phyloP scores from a whole-genome alignment of 305 asterid genomes.

The Solanum aculeatissimum region DNA sequence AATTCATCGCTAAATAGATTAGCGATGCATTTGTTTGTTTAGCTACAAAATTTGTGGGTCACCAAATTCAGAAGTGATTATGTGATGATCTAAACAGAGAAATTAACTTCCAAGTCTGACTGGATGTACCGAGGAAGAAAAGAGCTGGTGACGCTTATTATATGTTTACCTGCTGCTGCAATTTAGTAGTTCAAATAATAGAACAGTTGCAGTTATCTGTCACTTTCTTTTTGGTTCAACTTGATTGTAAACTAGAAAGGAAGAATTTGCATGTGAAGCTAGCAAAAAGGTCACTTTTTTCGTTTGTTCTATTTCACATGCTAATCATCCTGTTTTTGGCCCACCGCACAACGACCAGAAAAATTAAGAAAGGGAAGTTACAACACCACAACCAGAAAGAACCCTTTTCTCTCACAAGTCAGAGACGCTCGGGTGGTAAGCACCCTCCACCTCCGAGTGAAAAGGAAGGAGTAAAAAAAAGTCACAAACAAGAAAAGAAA shows the following conservation, averaged over 20 bases:
- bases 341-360: background rate
- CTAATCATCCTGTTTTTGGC: background rate
- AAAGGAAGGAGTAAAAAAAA: background rate
- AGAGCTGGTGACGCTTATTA: background rate
- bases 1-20: too few species aligned
- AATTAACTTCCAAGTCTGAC: background rate
- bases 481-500: background rate
- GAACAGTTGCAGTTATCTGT: background rate
- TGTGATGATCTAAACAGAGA: background rate
- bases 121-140: background rate
- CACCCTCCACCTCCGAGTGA: background rate
- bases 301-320: background rate
- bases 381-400: background rate
- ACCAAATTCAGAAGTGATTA: background rate
- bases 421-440: background rate
- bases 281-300: background rate
- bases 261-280: slow-evolving; percentile 1
- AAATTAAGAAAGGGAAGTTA: background rate
- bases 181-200: background rate
- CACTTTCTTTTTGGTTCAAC: background rate
- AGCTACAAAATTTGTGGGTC: background rate
- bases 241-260: background rate
- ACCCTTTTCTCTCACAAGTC: background rate
- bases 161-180: background rate
- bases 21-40: too few species aligned